Evolutionary conservation across 352 stramenopile species (phyloP).

Genomic region (Phytophthora boehmeriae): DNA sequence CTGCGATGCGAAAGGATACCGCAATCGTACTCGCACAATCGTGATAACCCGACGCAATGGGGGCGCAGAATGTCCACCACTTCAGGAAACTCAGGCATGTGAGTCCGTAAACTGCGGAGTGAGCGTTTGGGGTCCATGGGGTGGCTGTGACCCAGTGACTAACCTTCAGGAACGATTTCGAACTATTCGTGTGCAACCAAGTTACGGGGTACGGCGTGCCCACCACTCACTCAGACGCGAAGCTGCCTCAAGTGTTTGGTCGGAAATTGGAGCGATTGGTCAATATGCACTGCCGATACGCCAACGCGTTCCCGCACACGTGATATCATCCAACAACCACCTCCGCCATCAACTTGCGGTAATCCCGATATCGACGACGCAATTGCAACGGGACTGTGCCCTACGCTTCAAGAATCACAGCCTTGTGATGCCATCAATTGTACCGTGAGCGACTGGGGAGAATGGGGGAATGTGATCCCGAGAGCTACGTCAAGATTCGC

Average conservation of each 20-base stretch:
- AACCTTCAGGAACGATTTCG: slow-evolving; percentile 43
- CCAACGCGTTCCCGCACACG: slow-evolving; percentile 51
- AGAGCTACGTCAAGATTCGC: slow-evolving; percentile 45
- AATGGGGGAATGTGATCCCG: slow-evolving; percentile 52
- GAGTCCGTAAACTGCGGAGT: slow-evolving; percentile 59
- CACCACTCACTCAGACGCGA: slow-evolving; percentile 42
- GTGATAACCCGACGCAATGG: slow-evolving; percentile 29
- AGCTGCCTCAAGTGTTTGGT: slow-evolving; percentile 64
- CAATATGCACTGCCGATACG: slow-evolving; percentile 42
- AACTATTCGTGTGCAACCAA: slow-evolving; percentile 39
- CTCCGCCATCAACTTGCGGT: slow-evolving; percentile 34
- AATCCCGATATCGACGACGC: slow-evolving; percentile 23
- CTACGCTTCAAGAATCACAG: slow-evolving; percentile 42
- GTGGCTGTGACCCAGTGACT: slow-evolving; percentile 41
- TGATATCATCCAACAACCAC: slow-evolving; percentile 39
- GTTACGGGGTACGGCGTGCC: slow-evolving; percentile 50
- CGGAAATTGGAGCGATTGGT: slow-evolving; percentile 54
- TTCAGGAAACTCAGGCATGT: slow-evolving; percentile 49
- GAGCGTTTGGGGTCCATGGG: slow-evolving; percentile 52
- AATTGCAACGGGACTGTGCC: slow-evolving; percentile 32
- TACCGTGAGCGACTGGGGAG: slow-evolving; percentile 49
- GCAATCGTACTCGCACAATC: slow-evolving; percentile 47
- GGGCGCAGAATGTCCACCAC: slow-evolving; percentile 49
- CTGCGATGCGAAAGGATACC: slow-evolving; percentile 46
- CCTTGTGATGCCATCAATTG: slow-evolving; percentile 59